These are phyloP conservation scores for Penicillium brasilianum DNA, from an alignment of 2,329 filamentous ascomycete species.

Conservation along the genomic window DNA sequence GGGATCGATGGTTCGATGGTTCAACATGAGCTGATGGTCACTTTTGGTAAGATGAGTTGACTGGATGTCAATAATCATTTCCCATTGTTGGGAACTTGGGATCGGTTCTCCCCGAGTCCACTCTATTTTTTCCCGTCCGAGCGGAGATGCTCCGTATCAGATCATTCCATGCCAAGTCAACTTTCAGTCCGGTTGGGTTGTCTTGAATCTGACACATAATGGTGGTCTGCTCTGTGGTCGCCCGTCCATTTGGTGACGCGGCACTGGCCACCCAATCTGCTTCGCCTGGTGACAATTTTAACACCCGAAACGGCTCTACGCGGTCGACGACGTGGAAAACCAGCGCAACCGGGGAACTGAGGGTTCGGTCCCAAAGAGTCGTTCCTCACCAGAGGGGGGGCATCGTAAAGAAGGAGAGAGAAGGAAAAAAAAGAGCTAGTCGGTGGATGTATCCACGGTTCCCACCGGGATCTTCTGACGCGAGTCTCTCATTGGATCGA, in stretches of 20 bases:
- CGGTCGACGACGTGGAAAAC: not conserved
- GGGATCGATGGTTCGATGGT: not conserved
- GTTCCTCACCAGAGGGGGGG: not conserved
- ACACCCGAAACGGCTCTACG: slow-evolving; percentile 6
- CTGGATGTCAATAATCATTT: not conserved
- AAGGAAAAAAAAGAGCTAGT: not conserved
- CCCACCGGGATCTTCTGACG: slow-evolving; percentile 21
- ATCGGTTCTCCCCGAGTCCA: not conserved
- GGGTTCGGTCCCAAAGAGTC: not conserved
- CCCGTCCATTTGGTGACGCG: slow-evolving; percentile 11
- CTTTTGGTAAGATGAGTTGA: not conserved
- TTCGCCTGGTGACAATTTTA: not conserved
- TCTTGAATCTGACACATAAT: slow-evolving; percentile 21
- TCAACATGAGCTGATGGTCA: not conserved
- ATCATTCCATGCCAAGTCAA: slow-evolving; percentile 19
- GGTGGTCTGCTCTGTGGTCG: slow-evolving; percentile 4
- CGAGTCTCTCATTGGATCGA: slow-evolving; percentile 21
- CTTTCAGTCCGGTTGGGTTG: not conserved
- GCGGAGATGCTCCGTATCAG: slow-evolving; percentile 23
- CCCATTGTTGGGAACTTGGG: not conserved
- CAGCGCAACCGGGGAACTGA: not conserved
- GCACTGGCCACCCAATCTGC: slow-evolving; percentile 1
- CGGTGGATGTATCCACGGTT: slow-evolving; percentile 16
- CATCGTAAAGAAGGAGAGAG: not conserved
- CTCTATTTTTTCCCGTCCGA: slow-evolving; percentile 8